Evolutionary conservation across 768 basidiomycete genomes (phyloP).

Genomic region (Mycena pura): DNA sequence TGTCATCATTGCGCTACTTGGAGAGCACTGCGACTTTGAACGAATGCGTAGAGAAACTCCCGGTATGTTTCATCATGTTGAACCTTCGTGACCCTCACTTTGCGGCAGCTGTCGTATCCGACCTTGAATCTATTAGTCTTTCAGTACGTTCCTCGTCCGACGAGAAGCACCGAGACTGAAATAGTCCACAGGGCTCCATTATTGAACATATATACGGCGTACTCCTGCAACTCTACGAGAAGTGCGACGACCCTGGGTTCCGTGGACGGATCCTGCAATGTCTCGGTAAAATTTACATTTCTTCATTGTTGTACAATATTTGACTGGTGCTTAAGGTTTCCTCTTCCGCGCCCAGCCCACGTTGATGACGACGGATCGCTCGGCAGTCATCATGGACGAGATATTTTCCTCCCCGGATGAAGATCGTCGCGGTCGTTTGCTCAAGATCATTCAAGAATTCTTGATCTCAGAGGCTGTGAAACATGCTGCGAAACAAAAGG

Average conservation of each 20-base stretch:
- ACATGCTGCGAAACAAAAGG: slow-evolving; percentile 74
- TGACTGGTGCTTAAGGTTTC: slow-evolving; percentile 62
- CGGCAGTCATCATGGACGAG: slow-evolving; percentile 86
- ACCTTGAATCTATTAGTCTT: slow-evolving; percentile 61
- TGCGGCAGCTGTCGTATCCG: slow-evolving; percentile 57
- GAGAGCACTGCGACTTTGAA: slow-evolving; percentile 92
- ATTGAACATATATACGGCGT: slow-evolving; percentile 83
- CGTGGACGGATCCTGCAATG: slow-evolving; percentile 84
- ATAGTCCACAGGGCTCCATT: slow-evolving; percentile 66
- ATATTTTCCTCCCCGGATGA: slow-evolving; percentile 81
- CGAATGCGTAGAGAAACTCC: slow-evolving; percentile 64
- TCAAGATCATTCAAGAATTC: slow-evolving; percentile 94
- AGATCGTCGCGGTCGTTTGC: slow-evolving; percentile 72
- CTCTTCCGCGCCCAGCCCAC: slow-evolving; percentile 92
- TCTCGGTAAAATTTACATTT: slow-evolving; percentile 61
- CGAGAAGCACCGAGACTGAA: not conserved
- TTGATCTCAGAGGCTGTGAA: slow-evolving; percentile 83
- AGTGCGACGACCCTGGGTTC: slow-evolving; percentile 61
- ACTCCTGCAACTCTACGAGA: slow-evolving; percentile 76
- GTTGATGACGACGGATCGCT: slow-evolving; percentile 83
- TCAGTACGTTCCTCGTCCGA: slow-evolving; percentile 43
- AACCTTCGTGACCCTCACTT: not conserved
- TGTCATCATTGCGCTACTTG: slow-evolving; percentile 84
- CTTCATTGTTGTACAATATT: not conserved
- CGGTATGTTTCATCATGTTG: slow-evolving; percentile 49